Evolutionary conservation across 768 basidiomycete species (phyloP), one percentile per base, ranked within the genome.

Genomic region (Trametes sanguinea): DNA sequence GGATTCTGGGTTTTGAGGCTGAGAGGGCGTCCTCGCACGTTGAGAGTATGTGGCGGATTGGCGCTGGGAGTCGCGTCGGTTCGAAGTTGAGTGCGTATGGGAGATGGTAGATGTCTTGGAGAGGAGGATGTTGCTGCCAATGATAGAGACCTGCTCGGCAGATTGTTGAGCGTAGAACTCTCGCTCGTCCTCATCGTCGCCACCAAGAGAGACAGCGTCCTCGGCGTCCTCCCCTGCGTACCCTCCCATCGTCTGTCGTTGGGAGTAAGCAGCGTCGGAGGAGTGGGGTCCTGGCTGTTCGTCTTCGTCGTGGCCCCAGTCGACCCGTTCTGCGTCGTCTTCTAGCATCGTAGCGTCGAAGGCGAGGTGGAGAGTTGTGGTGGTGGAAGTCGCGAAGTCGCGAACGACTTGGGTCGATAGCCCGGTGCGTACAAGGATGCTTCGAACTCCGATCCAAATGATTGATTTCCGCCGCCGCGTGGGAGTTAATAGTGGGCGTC

Each of bases 181-280:
- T 62, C 80, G 76, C 51, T 88, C 85, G 51, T 89, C 87, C 55
- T 90, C 87, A 61, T 76, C 87, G 64, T 76, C 76, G 66, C 84
- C 84, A 54, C 89, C 89, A 32, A 90, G 79, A 51, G 89, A 90
- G 66, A 91, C 85, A 56, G 86, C 81, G 66, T 86, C 83, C 68
- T 85, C 85, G 54, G 77, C 78, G 65, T 81, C 80, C 62, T 81
- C 79, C 63, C 30, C 65, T 63, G 56, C 61, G 42, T 67, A 40
- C 67, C 54, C 68, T 57, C 47, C 50, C n/a, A 33, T 57, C 35
- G 63, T 46, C 35, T 57, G 29, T 50, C 58, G 57, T 61, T 62
- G 59, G 32, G 56, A 48, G 51, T 65, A 60, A 10, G 57, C 47
- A 42, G 65, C 9, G 54, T 61, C 54, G 9, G 60, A 57, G 33